These are phyloP conservation scores for Capsella bursapastoris DNA, from an alignment of 345 rosid species.

Conservation along the genomic window DNA sequence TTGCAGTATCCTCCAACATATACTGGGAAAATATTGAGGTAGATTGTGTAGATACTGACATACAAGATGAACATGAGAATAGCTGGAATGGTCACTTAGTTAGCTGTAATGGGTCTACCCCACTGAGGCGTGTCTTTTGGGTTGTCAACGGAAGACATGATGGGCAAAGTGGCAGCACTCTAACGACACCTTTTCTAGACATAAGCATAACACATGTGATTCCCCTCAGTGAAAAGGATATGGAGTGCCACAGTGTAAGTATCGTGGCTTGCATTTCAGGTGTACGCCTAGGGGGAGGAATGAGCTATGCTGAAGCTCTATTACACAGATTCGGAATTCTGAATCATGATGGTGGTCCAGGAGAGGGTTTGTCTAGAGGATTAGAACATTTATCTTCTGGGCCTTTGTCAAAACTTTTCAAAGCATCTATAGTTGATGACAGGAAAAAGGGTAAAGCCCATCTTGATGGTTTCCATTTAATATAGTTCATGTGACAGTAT, in stretches of 20 bases:
- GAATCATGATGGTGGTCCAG: slow-evolving; percentile 95
- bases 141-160: slow-evolving; percentile 59
- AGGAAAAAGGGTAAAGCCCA: slow-evolving; percentile 36
- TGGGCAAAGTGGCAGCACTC: slow-evolving; percentile 48
- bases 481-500: slow-evolving; percentile 13
- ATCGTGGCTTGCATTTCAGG: slow-evolving; percentile 85
- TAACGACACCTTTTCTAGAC: slow-evolving; percentile 69
- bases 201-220: slow-evolving; percentile 76
- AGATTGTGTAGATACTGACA: slow-evolving; percentile 81
- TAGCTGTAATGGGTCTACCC: slow-evolving; percentile 52
- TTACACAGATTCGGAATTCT: slow-evolving; percentile 93
- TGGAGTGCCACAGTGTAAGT: slow-evolving; percentile 84
- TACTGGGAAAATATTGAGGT: slow-evolving; percentile 84
- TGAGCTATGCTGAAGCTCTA: slow-evolving; percentile 87
- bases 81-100: slow-evolving; percentile 52
- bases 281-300: slow-evolving; percentile 94
- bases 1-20: slow-evolving; percentile 83
- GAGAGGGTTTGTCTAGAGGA: slow-evolving; percentile 83
- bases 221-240: slow-evolving; percentile 82
- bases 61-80: slow-evolving; percentile 50
- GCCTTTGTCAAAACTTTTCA: slow-evolving; percentile 85
- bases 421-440: slow-evolving; percentile 61
- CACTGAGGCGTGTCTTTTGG: slow-evolving; percentile 91
- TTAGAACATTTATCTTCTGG: slow-evolving; percentile 77
- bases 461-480: slow-evolving; percentile 16